Percentiles rank a stretch among this genome's conserved stretches.
Evolutionary conservation across 2,329 filamentous ascomycete species (phyloP).

Genomic region (Alternaria infectoria): DNA sequence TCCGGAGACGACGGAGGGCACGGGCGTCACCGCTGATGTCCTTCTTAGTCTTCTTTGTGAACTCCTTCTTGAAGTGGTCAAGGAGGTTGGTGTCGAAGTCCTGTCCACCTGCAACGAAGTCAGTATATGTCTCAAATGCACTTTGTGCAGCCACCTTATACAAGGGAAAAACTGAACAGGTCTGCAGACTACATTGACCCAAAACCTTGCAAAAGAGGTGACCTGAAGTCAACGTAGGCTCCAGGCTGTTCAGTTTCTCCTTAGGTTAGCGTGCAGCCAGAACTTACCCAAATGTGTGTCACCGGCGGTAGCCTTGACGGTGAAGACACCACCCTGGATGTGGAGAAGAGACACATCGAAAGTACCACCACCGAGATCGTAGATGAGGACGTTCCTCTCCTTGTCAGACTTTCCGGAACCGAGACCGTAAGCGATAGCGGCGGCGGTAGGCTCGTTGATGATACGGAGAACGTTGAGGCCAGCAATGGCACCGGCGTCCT

Average conservation of each 20-base stretch:
- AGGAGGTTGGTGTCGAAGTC: conserved; percentile 97
- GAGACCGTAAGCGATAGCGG: conserved; percentile 97
- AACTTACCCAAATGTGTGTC: conserved; percentile 89
- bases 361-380: conserved; percentile 99
- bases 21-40: conserved; percentile 81
- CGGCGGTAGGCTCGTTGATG: conserved; percentile 99
- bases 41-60: conserved; percentile 71
- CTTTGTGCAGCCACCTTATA: not conserved
- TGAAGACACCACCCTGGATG: conserved; percentile 99
- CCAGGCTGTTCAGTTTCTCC: no score
- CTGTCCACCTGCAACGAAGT: conserved; percentile 58
- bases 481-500: conserved; percentile 97
- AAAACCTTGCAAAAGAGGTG: no score
- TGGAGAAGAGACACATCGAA: conserved; percentile 99
- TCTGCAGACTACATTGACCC: no score
- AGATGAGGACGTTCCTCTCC: conserved; percentile 99
- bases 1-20: conserved; percentile 93
- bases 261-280: not conserved
- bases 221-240: no score
- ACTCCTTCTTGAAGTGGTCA: conserved; percentile 96
- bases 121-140: not conserved
- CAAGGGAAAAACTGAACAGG: no score
- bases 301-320: conserved; percentile 96
- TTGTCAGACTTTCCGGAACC: conserved; percentile 93
- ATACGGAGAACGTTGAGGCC: conserved; percentile 99